phyloP scores from a whole-genome alignment of 2,329 filamentous ascomycete genomes.

The Fusarium newnesense region DNA sequence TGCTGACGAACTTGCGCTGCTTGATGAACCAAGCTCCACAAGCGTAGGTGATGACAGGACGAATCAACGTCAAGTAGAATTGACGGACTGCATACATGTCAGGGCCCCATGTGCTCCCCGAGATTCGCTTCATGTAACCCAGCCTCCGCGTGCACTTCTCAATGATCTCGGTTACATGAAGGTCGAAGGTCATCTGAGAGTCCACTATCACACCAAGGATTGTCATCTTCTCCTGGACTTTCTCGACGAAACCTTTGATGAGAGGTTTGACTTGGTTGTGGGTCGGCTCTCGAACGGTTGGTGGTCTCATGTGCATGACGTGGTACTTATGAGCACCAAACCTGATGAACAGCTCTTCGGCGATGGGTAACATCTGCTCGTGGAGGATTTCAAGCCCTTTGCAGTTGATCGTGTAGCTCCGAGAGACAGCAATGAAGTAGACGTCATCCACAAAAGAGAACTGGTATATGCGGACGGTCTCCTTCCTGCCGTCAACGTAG shows the following conservation, averaged over 20 bases:
- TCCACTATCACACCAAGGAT: conserved; percentile 13
- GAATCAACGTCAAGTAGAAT: conserved; percentile 11
- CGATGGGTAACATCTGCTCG: not conserved
- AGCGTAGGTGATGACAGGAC: conserved; percentile 10
- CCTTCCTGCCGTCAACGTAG: not conserved
- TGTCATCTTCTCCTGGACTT: not conserved
- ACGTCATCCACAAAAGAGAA: conserved; percentile 18
- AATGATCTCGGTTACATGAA: not conserved
- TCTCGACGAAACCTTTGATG: not conserved
- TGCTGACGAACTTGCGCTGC: not conserved
- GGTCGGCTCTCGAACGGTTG: not conserved
- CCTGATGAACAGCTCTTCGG: not conserved
- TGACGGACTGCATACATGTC: not conserved
- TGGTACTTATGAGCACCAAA: conserved; percentile 18
- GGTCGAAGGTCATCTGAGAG: not conserved
- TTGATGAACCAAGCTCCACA: conserved; percentile 22
- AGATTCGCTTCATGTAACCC: conserved; percentile 4
- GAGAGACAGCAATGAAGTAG: conserved; percentile 9
- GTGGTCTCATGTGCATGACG: conserved; percentile 11
- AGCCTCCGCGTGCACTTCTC: not conserved
- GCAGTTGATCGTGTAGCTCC: conserved; percentile 8
- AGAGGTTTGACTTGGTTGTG: not conserved
- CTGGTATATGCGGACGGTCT: not conserved
- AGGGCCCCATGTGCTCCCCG: conserved; percentile 7
- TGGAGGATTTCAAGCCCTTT: not conserved